Evolutionary conservation across 1,139 yeast genomes (phyloP), one percentile per base, ranked within the genome.

Genomic region (Pichia sp.): DNA sequence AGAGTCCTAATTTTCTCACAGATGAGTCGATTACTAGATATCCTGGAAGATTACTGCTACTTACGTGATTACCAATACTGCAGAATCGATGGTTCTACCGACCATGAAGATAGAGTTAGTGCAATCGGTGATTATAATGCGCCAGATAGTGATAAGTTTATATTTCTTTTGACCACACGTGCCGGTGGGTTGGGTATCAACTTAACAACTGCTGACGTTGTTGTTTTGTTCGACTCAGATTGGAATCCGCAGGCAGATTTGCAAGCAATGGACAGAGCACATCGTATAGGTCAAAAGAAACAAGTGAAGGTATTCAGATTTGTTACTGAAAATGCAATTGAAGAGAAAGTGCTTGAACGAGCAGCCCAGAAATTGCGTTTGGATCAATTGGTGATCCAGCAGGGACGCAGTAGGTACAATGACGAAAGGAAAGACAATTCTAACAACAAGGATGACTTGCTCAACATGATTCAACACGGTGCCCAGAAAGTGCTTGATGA

Each of bases 211-310:
- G 99, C 99, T 1, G 97, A 93, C 71, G 82, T 86, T 56, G 99
- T 93, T 55, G 81, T 93, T 8, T 73, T 93, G 41, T 93, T 84
- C 66, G 99, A 93, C 70, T 89, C 97, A 1, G 99, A 93, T 71
- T 93, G 99, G 99, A 93, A 93, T 67, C 99, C 99, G 1, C 99
- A 93, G 68, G 98, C 98, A 0, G 99, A 93, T 77, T 76, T 93
- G 64, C 99, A 93, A 72, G 98, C 99, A 1, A 93, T 93, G 99
- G 99, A 93, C 70, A 80, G 99, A 68, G 99, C 99, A 0, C 99
- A 93, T 70, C 84, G 99, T 74, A 93, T 93, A 67, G 99, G 99
- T 10, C 99, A 93, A 70, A 92, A 90, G 69, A 93, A 92, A 67
- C 99, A 93, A 72, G 99, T 93, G 7, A 83, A 84, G 61, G 98